Evolutionary conservation across 345 rosid species (phyloP).

Genomic region (Raphanus sativus): DNA sequence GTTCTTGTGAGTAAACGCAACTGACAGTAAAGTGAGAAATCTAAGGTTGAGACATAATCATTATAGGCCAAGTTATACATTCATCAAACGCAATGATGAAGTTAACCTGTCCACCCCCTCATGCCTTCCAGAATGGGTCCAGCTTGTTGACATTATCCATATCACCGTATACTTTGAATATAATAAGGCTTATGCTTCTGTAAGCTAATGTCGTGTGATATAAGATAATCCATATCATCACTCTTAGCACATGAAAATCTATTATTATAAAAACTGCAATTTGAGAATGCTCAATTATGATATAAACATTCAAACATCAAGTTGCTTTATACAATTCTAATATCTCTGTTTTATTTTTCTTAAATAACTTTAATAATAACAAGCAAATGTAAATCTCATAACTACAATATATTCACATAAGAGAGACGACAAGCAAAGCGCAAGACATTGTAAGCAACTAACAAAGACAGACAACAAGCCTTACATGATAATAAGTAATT

Average conservation of each 20-base stretch:
- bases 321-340: not conserved
- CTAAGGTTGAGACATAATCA: not conserved
- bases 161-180: not conserved
- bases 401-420: conserved; percentile 39
- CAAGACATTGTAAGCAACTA: not conserved
- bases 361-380: conserved; percentile 18
- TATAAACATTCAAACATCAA: not conserved
- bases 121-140: not conserved
- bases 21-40: not conserved
- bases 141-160: not conserved
- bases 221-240: not conserved
- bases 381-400: conserved; percentile 18
- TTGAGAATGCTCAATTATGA: not conserved
- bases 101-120: not conserved
- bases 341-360: not conserved
- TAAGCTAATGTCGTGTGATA: not conserved
- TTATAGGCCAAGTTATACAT: not conserved
- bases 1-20: not conserved
- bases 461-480: conserved; percentile 8
- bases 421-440: conserved; percentile 6
- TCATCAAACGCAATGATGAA: not conserved
- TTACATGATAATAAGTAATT: conserved; percentile 24
- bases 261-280: not conserved
- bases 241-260: not conserved
- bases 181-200: not conserved